Evolutionary conservation across 768 basidiomycete genomes (phyloP).

Genomic region (Hirschioporus abietinus): DNA sequence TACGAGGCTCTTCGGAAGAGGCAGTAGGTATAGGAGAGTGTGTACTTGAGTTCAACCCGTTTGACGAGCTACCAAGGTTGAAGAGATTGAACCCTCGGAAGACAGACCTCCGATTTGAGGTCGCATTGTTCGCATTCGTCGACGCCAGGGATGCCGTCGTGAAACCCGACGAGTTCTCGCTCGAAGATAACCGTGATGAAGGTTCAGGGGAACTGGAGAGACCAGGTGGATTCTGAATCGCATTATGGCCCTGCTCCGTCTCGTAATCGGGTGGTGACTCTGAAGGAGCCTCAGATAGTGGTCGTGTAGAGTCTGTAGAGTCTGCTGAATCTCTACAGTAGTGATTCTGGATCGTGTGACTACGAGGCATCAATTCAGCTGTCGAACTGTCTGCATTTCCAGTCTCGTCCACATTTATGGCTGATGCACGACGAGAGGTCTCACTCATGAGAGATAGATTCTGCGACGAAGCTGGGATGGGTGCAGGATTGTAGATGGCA

Average conservation of each 20-base stretch:
- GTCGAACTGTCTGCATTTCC: neutral
- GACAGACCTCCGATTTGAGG: constrained; percentile 35
- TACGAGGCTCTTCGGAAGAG: neutral
- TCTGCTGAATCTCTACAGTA: neutral
- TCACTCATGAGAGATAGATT: neutral
- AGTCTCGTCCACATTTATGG: neutral
- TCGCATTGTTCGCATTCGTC: neutral
- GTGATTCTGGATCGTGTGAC: neutral
- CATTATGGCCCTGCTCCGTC: constrained; percentile 69
- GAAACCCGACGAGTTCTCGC: neutral
- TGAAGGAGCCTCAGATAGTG: neutral
- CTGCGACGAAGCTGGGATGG: neutral
- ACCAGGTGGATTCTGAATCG: constrained; percentile 17
- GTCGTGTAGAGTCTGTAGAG: neutral
- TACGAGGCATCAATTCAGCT: neutral
- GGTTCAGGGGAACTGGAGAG: neutral
- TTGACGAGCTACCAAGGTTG: constrained; percentile 30
- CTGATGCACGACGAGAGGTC: neutral
- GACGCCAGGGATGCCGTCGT: neutral
- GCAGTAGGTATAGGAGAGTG: constrained; percentile 25
- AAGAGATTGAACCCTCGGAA: constrained; percentile 37
- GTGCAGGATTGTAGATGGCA: neutral
- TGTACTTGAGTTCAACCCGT: constrained; percentile 17
- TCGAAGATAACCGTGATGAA: neutral
- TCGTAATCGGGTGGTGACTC: constrained; percentile 16